Conservation (phyloP, 306 rosid genomes). For the Lablab purpureus region DNA sequence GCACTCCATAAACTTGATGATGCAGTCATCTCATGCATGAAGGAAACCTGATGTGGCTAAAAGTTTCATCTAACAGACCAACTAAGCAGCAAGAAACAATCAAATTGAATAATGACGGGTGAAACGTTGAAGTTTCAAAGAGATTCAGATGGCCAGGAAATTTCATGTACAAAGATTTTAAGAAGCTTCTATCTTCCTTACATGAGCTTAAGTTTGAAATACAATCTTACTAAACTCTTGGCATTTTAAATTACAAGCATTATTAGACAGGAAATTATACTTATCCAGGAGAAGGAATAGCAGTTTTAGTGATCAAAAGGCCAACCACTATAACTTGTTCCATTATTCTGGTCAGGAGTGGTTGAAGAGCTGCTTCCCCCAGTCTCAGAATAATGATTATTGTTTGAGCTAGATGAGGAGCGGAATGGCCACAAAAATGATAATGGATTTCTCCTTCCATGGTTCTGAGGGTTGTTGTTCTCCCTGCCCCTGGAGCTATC, state of each 20-base stretch:
- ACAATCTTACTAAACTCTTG: conserved; percentile 38
- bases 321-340: conserved; percentile 55
- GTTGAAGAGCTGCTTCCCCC: conserved; percentile 61
- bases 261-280: conserved; percentile 32
- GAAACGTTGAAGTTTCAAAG: conserved; percentile 22
- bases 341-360: conserved; percentile 56
- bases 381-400: conserved; percentile 52
- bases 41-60: not conserved
- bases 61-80: not conserved
- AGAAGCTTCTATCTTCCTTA: conserved; percentile 40
- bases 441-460: conserved; percentile 63
- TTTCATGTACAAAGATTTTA: conserved; percentile 50
- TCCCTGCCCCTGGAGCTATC: conserved; percentile 47
- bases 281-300: conserved; percentile 29
- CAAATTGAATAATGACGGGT: conserved; percentile 21
- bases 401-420: conserved; percentile 57
- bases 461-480: conserved; percentile 47
- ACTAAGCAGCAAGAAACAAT: conserved; percentile 35
- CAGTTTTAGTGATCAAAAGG: conserved; percentile 50
- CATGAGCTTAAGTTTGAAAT: conserved; percentile 38
- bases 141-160: conserved; percentile 42
- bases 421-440: conserved; percentile 73
- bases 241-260: conserved; percentile 45
- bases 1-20: not conserved
- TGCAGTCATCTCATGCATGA: not conserved